Base-by-base conservation (phyloP, 1,139 yeast species). In the Hyphopichia wangnamkhiaoensis region DNA sequence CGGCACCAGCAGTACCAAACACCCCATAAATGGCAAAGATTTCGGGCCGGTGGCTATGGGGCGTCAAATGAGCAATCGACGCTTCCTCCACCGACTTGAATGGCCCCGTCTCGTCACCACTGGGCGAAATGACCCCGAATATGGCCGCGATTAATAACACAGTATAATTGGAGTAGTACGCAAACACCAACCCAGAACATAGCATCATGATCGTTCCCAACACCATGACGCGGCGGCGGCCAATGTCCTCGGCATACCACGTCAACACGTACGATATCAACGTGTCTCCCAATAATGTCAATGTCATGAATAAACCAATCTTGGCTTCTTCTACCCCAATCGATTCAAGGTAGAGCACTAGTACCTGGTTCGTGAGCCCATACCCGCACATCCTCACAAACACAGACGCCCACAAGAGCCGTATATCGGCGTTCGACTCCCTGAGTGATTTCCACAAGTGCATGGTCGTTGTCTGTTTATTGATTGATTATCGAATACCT, bases 71-170 rank as follows among this genome's bases (percentile, higher is more conserved):
- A 0, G 96, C 95, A 41, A 90, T 70, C 23, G 87, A 76, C 0
- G 95, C 85, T 56, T 90, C 96, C 56, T 90, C 97, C 16, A 90
- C 81, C 1, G 95, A 81, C 54, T 87, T 84, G 62, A 90, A 90
- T 0, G 97, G 97, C 0, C 97, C 97, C 0, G 93, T 88, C 55
- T 90, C 97, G 52, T 84, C 93, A 13, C 96, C 96, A 28, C 91
- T 81, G 1, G 96, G 95, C 1, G 96, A 87, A 4, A 90, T 84
- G 10, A 90, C 90, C 0, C 76, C 78, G 8, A 71, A 35, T 5
- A 69, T 63, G 3, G 77, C 78, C 3, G 95, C 95, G 3, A 73
- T 20, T 24, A 90, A 65, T 33, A 90, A 65, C 0, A 83, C 44
- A 50, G 65, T 59, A 55, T 70, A 87, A 49, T 79, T 76, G 18